These are phyloP conservation scores for Rhinocladiella mackenziei DNA, from an alignment of 2,329 filamentous ascomycete species.

Conservation along the genomic window DNA sequence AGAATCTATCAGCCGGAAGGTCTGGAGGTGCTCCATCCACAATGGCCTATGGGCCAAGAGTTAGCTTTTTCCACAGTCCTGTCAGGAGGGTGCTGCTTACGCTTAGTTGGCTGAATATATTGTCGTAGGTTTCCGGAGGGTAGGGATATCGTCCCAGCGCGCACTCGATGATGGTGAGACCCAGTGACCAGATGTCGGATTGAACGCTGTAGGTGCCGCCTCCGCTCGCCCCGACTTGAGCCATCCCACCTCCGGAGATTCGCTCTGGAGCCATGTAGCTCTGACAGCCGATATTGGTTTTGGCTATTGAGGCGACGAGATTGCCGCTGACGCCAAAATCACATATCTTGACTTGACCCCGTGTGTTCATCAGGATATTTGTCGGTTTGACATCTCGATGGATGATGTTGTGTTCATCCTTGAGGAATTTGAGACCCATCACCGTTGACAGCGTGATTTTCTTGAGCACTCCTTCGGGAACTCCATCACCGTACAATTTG, in stretches of 20 bases:
- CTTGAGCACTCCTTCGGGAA: constrained; percentile 79
- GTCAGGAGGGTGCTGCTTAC: constrained; percentile 56
- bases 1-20: constrained; percentile 74
- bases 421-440: constrained; percentile 85
- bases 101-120: constrained; percentile 94
- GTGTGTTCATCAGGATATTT: constrained; percentile 90
- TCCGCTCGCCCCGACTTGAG: constrained; percentile 59
- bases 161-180: constrained; percentile 91
- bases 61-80: constrained; percentile 24
- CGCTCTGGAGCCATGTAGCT: constrained; percentile 98
- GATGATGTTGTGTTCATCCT: constrained; percentile 98
- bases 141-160: constrained; percentile 93
- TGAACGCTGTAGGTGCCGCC: constrained; percentile 95
- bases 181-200: constrained; percentile 96
- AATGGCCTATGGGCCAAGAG: constrained; percentile 67
- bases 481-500: constrained; percentile 85
- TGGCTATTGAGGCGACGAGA: constrained; percentile 92
- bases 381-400: constrained; percentile 98
- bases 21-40: constrained; percentile 94
- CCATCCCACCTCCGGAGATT: constrained; percentile 80
- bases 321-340: constrained; percentile 98
- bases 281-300: constrained; percentile 98
- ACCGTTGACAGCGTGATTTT: constrained; percentile 90
- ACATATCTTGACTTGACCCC: constrained; percentile 93
- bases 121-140: constrained; percentile 93